phyloP scores from a whole-genome alignment of 192 early-diverging fungal species.

The Globomyces pollinis-pini region DNA sequence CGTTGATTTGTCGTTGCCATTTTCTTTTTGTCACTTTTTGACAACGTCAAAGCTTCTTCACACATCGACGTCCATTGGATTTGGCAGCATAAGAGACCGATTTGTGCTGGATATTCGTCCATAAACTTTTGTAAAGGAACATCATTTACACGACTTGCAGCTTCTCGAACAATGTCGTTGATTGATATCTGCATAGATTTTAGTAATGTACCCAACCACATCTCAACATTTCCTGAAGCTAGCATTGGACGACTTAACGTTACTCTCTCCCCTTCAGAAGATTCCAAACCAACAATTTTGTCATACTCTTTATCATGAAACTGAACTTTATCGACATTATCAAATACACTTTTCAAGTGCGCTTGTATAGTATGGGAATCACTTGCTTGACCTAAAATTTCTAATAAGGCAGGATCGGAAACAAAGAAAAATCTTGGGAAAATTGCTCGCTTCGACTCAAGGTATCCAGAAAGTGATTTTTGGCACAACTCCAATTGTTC shows the following conservation, averaged over 20 bases:
- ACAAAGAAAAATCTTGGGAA: conserved; percentile 62
- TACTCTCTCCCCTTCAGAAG: conserved; percentile 53
- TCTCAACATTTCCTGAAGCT: conserved; percentile 53
- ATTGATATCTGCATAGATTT: conserved; percentile 48
- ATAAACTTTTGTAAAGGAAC: conserved; percentile 56
- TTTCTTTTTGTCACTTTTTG: conserved; percentile 57
- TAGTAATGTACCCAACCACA: conserved; percentile 54
- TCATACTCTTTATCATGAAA: conserved; percentile 66
- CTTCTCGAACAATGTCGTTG: conserved; percentile 55
- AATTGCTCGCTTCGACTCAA: conserved; percentile 56
- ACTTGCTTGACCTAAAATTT: conserved; percentile 57
- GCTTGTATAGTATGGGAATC: conserved; percentile 63
- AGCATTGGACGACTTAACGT: conserved; percentile 47
- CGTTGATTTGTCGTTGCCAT: conserved; percentile 50
- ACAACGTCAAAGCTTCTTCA: conserved; percentile 47
- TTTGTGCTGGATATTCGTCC: conserved; percentile 60
- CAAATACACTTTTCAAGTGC: conserved; percentile 53
- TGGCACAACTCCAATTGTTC: conserved; percentile 61
- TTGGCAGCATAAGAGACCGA: conserved; percentile 52
- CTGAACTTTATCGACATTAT: conserved; percentile 47
- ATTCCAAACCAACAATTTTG: conserved; percentile 54
- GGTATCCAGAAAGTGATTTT: conserved; percentile 55
- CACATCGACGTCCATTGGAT: conserved; percentile 56
- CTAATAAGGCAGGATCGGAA: conserved; percentile 54
- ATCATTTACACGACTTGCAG: conserved; percentile 46